Base-by-base conservation (phyloP, 2,329 filamentous ascomycete genomes). In the Hypomyces rosellus region DNA sequence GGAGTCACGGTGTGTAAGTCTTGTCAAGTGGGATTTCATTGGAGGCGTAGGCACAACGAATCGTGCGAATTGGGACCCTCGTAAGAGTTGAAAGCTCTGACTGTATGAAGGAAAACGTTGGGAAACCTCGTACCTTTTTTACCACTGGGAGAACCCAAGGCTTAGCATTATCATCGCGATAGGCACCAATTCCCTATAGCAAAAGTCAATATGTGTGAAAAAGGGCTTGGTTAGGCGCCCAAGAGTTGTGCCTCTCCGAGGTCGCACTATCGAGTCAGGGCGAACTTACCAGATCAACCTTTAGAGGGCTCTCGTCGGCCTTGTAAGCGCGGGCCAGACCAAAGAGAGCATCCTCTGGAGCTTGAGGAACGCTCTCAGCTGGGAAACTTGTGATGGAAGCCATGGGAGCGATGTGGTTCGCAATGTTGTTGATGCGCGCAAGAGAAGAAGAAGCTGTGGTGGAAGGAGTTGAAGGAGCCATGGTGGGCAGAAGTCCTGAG, bases 141-240 rank as follows among this genome's bases (percentile, higher is more conserved):
- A 97, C 92, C 2, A 97, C 92, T 16, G 93, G 92, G 56, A 99
- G 74, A 55, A 99, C 84, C 93, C 93, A 99, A 3, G 93, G 93
- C 76, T 97, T 97, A 54, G 90, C 92, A 66, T 91, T 86, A 73
- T 97, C 79, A 65, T 96, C 93, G 67, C 93, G 81, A 73, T 99
- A 99, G 52, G 93, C 93, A 61, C 93, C 93, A 74, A 97, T 84
- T 52, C 82, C 82, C 80, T 82, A 52, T 25, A 43, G 37, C 37
- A 25, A 57, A 54, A 38, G 39, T 51, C 34, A 45, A 44, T 45
- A 39, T 52, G 18, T 36, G 38, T 46, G 45, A 43, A 22, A 43
- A 38, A 46, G 47, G 33, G 46, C 9, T 38, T 49, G 34, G 46
- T 49, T 49, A 36, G 39, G 48, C 25, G 9, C 8, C 9, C 25